These are phyloP conservation scores for Apostasia shenzhenica DNA, from an alignment of 106 monocot genomes.

Conservation along the genomic window DNA sequence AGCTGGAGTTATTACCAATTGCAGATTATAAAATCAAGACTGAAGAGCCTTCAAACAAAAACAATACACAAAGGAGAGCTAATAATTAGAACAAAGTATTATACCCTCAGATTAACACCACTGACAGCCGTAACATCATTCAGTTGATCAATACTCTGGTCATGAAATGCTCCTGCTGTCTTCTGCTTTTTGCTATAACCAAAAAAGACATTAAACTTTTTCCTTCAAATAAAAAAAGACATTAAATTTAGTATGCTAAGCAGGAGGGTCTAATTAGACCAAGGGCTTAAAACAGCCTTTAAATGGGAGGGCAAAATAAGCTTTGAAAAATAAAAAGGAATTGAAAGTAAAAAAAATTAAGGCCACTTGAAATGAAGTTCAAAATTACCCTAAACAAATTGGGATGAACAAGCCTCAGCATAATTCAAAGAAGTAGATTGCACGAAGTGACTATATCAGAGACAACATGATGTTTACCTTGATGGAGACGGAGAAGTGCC, in stretches of 20 bases:
- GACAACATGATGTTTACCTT: conserved; percentile 19
- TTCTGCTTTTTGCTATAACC: conserved; percentile 81
- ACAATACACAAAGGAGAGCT: not conserved
- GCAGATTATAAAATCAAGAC: not conserved
- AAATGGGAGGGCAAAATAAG: too few relatives aligned
- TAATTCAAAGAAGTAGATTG: not conserved
- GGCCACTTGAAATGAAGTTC: too few relatives aligned
- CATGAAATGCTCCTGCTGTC: conserved; percentile 54
- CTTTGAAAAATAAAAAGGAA: too few relatives aligned
- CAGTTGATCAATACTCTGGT: conserved; percentile 90
- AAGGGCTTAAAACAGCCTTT: not conserved
- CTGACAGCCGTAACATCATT: conserved; percentile 98
- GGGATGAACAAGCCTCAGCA: too few relatives aligned
- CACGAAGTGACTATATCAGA: not conserved
- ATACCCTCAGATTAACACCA: conserved; percentile 90
- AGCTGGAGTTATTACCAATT: not conserved
- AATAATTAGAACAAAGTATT: not conserved
- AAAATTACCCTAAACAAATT: too few relatives aligned
- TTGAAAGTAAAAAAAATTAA: too few relatives aligned
- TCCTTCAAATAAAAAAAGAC: too few relatives aligned
- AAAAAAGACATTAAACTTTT: not conserved
- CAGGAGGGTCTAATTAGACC: not conserved
- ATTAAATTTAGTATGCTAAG: not conserved
- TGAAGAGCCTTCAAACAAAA: not conserved
- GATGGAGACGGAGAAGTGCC: conserved; percentile 21